Base-by-base conservation (phyloP, 2,329 filamentous ascomycete species). In the Albophoma yamanashiensis region DNA sequence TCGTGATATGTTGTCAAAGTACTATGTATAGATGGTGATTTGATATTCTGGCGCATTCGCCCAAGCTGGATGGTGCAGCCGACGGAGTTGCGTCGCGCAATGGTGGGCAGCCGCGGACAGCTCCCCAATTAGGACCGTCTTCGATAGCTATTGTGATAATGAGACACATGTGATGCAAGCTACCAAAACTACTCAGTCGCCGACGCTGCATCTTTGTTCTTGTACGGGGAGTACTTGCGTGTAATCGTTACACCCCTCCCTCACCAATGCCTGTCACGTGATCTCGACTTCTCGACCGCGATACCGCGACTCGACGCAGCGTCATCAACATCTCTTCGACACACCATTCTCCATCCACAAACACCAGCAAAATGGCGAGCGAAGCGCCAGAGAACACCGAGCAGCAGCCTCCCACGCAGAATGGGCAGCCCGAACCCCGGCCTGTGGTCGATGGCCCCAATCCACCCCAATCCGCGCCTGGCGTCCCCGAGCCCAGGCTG, bases 401-500 rank as follows among this genome's bases (percentile, higher is more conserved):
- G 60, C 67, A 71, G 62, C 68, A 67, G 5, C 62, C 67, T 27
- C 63, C 66, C 60, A 64, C 63, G 43, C 67, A 66, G 57, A 71
- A 71, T 59, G 67, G 66, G 43, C 67, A 68, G 31, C 40, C 57
- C 55, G 70, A 71, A 55, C 63, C 58, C 17, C 59, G 36, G 4
- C 57, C 60, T 7, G 20, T 58, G 31, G 53, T 55, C 17, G 57
- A 62, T 40, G 63, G 61, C 31, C 59, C 64, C n/a, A 62, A 63
- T 20, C 62, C 64, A 3, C 76, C 81, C 58, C 76, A 80, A 58
- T 72, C 82, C 56, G 78, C 76, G 47, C 72, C 80, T 12, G 72
- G 75, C 7, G 72, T 75, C 7, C 74, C 80, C 7, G 87, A 89
- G 61, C 74, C 86, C 47, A 85, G 83, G 69, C 78, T 90, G 64